Conservation (phyloP, 371 early-diverging fungal genomes). For the Umbelopsis sp. region DNA sequence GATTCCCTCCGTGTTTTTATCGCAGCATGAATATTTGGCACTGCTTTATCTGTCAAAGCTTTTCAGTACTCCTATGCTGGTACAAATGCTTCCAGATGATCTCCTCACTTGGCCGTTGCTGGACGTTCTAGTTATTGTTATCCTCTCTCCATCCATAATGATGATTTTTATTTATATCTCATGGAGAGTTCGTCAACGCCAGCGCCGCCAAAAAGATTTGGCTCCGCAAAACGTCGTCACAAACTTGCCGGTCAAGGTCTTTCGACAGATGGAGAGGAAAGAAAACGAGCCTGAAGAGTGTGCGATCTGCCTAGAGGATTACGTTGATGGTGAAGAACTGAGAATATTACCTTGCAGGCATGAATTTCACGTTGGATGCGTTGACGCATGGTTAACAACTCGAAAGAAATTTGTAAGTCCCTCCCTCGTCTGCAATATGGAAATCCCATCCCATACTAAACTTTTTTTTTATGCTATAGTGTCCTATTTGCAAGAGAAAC, state of each 20-base stretch:
- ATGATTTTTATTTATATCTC: slow-evolving; percentile 70
- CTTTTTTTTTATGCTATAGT: slow-evolving; percentile 40
- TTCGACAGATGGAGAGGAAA: slow-evolving; percentile 54
- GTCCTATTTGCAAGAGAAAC: slow-evolving; percentile 81
- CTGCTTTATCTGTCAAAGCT: slow-evolving; percentile 45
- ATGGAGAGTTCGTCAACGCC: slow-evolving; percentile 68
- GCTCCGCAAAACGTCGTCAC: slow-evolving; percentile 71
- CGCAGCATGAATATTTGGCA: slow-evolving; percentile 63
- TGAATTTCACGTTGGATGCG: slow-evolving; percentile 89
- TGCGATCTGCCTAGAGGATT: slow-evolving; percentile 94
- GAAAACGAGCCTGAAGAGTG: slow-evolving; percentile 79
- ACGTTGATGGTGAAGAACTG: slow-evolving; percentile 75
- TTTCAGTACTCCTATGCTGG: slow-evolving; percentile 45
- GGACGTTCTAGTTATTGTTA: slow-evolving; percentile 70
- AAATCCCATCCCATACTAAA: no score
- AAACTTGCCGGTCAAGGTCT: slow-evolving; percentile 62
- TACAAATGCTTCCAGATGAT: slow-evolving; percentile 38
- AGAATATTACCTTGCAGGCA: slow-evolving; percentile 89
- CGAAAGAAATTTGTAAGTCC: slow-evolving; percentile 75
- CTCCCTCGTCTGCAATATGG: no score
- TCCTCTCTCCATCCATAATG: slow-evolving; percentile 71
- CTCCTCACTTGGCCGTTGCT: slow-evolving; percentile 59
- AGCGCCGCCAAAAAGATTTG: slow-evolving; percentile 58
- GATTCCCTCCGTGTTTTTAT: slow-evolving; percentile 78
- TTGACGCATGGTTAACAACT: slow-evolving; percentile 86